phyloP scores from a whole-genome alignment of 2,329 filamentous ascomycete species.

The Ascosphaera aggregata region DNA sequence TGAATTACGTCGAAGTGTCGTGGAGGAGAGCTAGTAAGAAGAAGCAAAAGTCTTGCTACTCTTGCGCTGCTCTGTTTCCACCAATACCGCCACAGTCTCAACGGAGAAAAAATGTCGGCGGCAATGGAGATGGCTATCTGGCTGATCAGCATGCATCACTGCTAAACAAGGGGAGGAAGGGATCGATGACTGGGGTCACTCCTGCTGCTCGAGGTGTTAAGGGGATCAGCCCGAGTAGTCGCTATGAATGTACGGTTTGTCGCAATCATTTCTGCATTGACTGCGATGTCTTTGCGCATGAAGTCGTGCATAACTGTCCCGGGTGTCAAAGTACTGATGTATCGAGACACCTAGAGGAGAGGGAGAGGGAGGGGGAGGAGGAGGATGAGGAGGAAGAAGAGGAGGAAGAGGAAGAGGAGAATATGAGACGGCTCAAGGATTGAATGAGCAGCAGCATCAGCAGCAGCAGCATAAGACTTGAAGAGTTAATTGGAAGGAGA shows the following conservation, averaged over 20 bases:
- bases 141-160: slow-evolving; percentile 9
- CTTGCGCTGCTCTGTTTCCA: slow-evolving; percentile 56
- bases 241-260: slow-evolving; percentile 81
- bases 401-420: not conserved
- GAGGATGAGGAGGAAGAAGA: not conserved
- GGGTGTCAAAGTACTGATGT: slow-evolving; percentile 41
- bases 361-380: not conserved
- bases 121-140: no score
- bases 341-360: not conserved
- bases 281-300: slow-evolving; percentile 87
- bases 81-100: slow-evolving; percentile 17
- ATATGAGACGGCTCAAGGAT: not conserved
- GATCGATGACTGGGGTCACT: not conserved
- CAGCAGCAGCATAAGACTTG: no score
- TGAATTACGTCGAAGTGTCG: slow-evolving; percentile 74
- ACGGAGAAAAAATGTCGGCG: no score
- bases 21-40: slow-evolving; percentile 48
- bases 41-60: slow-evolving; percentile 39
- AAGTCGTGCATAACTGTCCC: slow-evolving; percentile 87
- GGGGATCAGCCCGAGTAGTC: slow-evolving; percentile 59
- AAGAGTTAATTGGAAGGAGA: no score
- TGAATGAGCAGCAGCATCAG: no score
- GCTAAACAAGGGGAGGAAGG: slow-evolving; percentile 9
- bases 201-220: slow-evolving; percentile 17
- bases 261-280: slow-evolving; percentile 89